Evolutionary conservation across 2,329 filamentous ascomycete genomes (phyloP).

Genomic region (Fusarium hostae): DNA sequence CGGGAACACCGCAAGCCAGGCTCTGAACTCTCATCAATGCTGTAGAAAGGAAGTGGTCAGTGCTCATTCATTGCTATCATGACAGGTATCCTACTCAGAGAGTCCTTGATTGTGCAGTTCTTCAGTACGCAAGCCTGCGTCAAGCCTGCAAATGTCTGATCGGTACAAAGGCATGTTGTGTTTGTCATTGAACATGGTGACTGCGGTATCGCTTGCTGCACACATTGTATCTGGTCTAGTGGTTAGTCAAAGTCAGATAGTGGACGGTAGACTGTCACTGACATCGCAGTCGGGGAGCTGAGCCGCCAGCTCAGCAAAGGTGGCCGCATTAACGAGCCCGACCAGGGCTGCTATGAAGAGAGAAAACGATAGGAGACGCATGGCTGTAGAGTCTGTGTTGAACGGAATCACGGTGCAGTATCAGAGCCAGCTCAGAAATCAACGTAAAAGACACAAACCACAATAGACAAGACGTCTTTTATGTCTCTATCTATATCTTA

Average conservation of each 20-base stretch:
- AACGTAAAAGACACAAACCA: not conserved
- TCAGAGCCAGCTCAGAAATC: not conserved
- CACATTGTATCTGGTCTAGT: slow-evolving; percentile 20
- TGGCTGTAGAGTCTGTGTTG: not conserved
- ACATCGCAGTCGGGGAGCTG: slow-evolving; percentile 26
- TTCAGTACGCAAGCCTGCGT: slow-evolving; percentile 24
- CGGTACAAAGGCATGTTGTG: slow-evolving; percentile 31
- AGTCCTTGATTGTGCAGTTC: slow-evolving; percentile 31
- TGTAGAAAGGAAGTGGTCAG: not conserved
- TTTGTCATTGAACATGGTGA: slow-evolving; percentile 30
- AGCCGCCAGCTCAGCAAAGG: slow-evolving; percentile 22
- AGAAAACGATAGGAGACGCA: slow-evolving; percentile 25
- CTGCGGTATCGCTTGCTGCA: slow-evolving; percentile 15
- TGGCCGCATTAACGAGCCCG: slow-evolving; percentile 22
- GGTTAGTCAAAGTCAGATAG: not conserved
- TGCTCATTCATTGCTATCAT: fast-evolving
- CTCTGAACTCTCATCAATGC: slow-evolving; percentile 26
- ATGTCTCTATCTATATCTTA: not conserved
- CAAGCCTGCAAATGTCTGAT: slow-evolving; percentile 23
- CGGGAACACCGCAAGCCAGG: slow-evolving; percentile 23
- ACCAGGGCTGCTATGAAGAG: not conserved
- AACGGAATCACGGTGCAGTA: not conserved
- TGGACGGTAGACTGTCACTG: not conserved
- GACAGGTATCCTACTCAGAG: slow-evolving; percentile 15
- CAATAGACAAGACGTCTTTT: not conserved